Base-by-base conservation (phyloP, 75 land plant species). In the Sequoiadendron giganteum region DNA sequence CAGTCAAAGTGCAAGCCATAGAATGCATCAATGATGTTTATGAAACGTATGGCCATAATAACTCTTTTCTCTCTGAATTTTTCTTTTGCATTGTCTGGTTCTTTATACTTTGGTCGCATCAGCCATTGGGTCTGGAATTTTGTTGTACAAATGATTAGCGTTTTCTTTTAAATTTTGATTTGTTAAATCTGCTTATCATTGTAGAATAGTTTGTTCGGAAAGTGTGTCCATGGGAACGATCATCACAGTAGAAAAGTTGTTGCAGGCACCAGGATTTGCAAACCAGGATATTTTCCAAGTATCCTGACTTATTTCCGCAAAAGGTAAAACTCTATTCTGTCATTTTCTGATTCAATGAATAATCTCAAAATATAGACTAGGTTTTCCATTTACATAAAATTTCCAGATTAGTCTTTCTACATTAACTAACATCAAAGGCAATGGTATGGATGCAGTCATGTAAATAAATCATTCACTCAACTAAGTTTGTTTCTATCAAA, bases 261-360 rank as follows among this genome's bases (percentile, higher is more conserved):
- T 90, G 84, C 95, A 97, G 99, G 49, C 96, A 93, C 86, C 87
- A 93, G 85, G 97, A 95, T 88, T 90, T 97, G 42, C 90, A 92
- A 77, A 85, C 78, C 77, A 92, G 94, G 86, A 91, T 97, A 85
- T 97, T 96, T 85, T 92, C 93, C 45, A 97, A 95, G 91, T 85
- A 96, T 91, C 95, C 96, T 45, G 87, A 93, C 84, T 47, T 95
- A 76, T 97, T 97, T 87, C 95, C 97, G 55, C 93, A 95, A 82
- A 90, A 95, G 97, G 99, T 96, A 97, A 14, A 48, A 49, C 76
- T 58, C 34, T 61, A 42, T 18, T 55, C 38, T 87, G 8, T 87
- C 38, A 70, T 49, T 48, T 0, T 49, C 38, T n/a, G 6, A 49
- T 85, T 34, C 86, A 30, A 49, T 1, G 38, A 8, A 85, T 49